Evolutionary conservation across 2,329 filamentous ascomycete genomes (phyloP).

Genomic region (Aspergillus carbonarius): DNA sequence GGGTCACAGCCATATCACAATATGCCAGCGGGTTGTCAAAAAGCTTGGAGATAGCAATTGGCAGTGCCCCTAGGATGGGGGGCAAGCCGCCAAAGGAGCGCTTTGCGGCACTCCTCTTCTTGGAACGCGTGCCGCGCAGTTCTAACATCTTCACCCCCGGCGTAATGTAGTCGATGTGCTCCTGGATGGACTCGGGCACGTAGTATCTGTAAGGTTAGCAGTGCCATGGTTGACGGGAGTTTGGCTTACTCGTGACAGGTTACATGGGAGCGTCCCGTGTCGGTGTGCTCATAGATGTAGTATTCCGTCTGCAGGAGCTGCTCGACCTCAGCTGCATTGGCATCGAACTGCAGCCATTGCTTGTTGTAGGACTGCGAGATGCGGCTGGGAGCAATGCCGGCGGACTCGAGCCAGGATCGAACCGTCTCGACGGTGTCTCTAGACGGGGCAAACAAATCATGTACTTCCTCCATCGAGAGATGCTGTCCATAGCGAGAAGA

Average conservation of each 20-base stretch:
- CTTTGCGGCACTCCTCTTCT: constrained; percentile 20
- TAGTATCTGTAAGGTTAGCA: constrained; percentile 41
- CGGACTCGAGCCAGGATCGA: constrained; percentile 53
- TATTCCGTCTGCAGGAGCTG: constrained; percentile 56
- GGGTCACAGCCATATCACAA: constrained; percentile 39
- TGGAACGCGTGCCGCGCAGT: constrained; percentile 19
- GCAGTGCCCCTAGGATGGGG: constrained; percentile 28
- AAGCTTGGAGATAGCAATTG: constrained; percentile 8
- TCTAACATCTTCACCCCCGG: constrained; percentile 43
- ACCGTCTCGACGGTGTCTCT: constrained; percentile 52
- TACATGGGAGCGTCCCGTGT: constrained; percentile 31
- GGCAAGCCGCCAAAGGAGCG: constrained; percentile 23
- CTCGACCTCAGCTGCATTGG: constrained; percentile 55
- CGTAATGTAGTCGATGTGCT: constrained; percentile 58
- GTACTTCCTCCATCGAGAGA: constrained; percentile 45
- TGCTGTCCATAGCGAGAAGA: constrained; percentile 45
- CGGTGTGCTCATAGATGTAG: constrained; percentile 49
- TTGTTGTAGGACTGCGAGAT: constrained; percentile 53
- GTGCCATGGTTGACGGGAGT: no score
- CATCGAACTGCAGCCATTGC: constrained; percentile 57
- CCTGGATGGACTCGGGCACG: constrained; percentile 48
- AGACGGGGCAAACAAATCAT: constrained; percentile 44
- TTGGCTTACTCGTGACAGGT: constrained; percentile 39
- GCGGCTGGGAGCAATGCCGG: constrained; percentile 52
- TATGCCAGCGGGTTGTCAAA: constrained; percentile 18